Evolutionary conservation across 23 red algal genomes (phyloP).

Genomic region (Gracilaria gracilis): DNA sequence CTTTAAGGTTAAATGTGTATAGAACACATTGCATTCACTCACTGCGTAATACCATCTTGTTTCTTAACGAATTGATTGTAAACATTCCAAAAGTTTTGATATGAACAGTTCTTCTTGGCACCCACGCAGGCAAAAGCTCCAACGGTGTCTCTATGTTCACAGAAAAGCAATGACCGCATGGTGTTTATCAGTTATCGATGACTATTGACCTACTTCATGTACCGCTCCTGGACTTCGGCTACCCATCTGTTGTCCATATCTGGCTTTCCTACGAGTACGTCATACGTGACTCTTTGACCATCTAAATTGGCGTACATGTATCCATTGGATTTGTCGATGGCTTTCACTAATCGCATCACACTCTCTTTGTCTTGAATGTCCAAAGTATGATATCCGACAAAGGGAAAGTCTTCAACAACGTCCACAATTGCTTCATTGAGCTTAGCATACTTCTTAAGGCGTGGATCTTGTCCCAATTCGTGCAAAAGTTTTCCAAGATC

Average conservation of each 20-base stretch:
- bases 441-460: slow-evolving; percentile 53
- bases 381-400: slow-evolving; percentile 79
- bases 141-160: not conserved
- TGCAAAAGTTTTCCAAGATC: slow-evolving; percentile 57
- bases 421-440: slow-evolving; percentile 76
- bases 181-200: not conserved
- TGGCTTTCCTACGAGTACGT: slow-evolving; percentile 58
- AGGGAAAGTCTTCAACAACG: slow-evolving; percentile 81
- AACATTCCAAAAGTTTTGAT: too few species aligned
- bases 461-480: slow-evolving; percentile 42
- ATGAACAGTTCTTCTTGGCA: too few species aligned
- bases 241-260: slow-evolving; percentile 60
- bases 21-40: not conserved
- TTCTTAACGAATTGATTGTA: too few species aligned
- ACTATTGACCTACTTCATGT: slow-evolving; percentile 32
- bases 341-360: slow-evolving; percentile 37
- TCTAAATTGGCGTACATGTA: slow-evolving; percentile 73
- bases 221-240: slow-evolving; percentile 69
- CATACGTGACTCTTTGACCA: slow-evolving; percentile 44
- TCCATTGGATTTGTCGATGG: slow-evolving; percentile 79
- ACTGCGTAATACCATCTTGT: too few species aligned
- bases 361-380: slow-evolving; percentile 77
- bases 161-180: not conserved
- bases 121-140: not conserved
- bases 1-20: not conserved